Base-by-base conservation (phyloP, 768 basidiomycete genomes). In the Mycena alexandri region DNA sequence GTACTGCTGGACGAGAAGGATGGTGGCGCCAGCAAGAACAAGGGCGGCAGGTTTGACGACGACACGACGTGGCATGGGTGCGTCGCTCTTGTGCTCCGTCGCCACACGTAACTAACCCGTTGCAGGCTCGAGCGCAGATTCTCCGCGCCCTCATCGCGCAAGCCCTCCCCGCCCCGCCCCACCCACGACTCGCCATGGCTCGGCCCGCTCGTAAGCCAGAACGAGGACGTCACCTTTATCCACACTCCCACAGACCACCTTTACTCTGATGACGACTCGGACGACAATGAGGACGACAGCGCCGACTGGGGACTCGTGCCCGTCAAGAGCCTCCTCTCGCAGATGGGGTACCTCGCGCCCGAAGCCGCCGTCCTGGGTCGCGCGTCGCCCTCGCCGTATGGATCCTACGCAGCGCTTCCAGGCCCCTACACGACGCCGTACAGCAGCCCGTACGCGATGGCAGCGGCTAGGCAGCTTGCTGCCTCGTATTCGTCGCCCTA, bases 1-100 rank as follows among this genome's bases (percentile, higher is more conserved):
- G 70, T 67, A 6, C 58, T 67, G 24, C 43, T 67, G 48, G 70
- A 71, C 33, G 65, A 63, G 38, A 67, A 71, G 38, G 65, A 71
- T 29, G 29, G 29, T 6, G 29, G 6, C 29, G 29, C 29, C 46
- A 52, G 47, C 44, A 21, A 47, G 19, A 21, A 21, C 25, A 29
- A 41, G 43, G n/a, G 5, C 21, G 34, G 7, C 51, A 48, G 12
- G 25, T n/a, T 17, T 13, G 59, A 42, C 34, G 61, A 51, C 41
- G 51, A 17, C 36, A 44, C 48, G 67, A 59, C 67, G 34, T 68
- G 67, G 67, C 67, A 68, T 43, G 61, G 61, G 61, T 68, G 44
- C n/a, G 61, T 63, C 33, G 22, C 34, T 51, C 36, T 54, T 58
- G 46, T 25, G 48, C 44, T 29, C 38, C 58, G 50, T 0, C 17